Percentiles rank a stretch among this genome's conserved stretches.
phyloP scores from a whole-genome alignment of 1,284 basidiomycete genomes.

The Cutaneotrichosporon sp. region DNA sequence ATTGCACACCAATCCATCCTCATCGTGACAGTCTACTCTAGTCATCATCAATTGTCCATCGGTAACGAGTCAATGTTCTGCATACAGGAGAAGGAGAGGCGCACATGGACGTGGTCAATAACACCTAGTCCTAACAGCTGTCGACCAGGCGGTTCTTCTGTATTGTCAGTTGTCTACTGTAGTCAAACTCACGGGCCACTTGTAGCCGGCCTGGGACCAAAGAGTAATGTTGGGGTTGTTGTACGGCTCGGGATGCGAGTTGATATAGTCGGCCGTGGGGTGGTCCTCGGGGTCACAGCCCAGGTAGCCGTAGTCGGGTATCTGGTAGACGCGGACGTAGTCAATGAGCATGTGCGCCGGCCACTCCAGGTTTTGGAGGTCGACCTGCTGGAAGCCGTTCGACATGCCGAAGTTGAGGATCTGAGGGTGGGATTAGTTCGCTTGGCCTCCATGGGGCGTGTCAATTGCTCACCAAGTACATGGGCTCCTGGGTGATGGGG shows the following conservation, averaged over 20 bases:
- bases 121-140: conserved; percentile 19
- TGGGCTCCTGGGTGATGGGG: conserved; percentile 78
- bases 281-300: conserved; percentile 79
- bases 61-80: conserved; percentile 13
- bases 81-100: conserved; percentile 10
- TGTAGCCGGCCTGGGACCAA: conserved; percentile 40
- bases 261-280: conserved; percentile 64
- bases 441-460: too few relatives aligned
- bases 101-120: background rate
- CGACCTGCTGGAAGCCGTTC: conserved; percentile 57
- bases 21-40: background rate
- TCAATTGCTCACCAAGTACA: conserved; percentile 56
- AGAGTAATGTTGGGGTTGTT: conserved; percentile 46
- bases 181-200: conserved; percentile 40
- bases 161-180: background rate
- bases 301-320: conserved; percentile 63
- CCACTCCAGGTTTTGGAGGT: conserved; percentile 67
- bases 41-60: conserved; percentile 1
- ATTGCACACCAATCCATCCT: background rate
- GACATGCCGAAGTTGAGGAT: conserved; percentile 70
- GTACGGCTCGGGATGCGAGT: conserved; percentile 39
- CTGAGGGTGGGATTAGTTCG: conserved; percentile 60
- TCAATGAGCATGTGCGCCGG: conserved; percentile 72
- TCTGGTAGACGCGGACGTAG: conserved; percentile 79
- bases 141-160: conserved; percentile 28